Base-by-base conservation (phyloP, 768 basidiomycete species). In the Leccinellum rugosiceps region DNA sequence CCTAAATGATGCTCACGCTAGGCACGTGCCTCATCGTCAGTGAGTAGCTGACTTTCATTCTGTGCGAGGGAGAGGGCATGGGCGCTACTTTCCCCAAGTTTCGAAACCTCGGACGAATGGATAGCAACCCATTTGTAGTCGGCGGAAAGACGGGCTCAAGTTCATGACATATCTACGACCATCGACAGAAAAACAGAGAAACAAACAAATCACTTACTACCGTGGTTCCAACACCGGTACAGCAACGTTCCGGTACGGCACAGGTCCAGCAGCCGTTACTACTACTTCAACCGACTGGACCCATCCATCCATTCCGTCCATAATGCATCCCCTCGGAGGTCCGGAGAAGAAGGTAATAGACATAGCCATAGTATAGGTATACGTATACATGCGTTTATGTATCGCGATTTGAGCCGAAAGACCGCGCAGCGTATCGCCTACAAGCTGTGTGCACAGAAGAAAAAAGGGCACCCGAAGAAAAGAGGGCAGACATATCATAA, bases 251-350 rank as follows among this genome's bases (percentile, higher is more conserved):
- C 45, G 2, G 25, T 46, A 23, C 9, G 38, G 6, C 6, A 46
- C 23, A 38, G 38, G 38, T 38, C 4, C 35, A 38, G 38, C 21
- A 23, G 11, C 13, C 44, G 38, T 17, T 38, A 8, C 38, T 38
- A 10, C 21, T 21, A 25, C 21, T 14, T 15, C 19, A 25, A 15
- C 25, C 45, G 7, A 19, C 23, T 21, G 19, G 45, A 15, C 21
- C 45, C 45, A n/a, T 48, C 38, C 34, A 14, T 45, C 45, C 45
- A n/a, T 48, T 46, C 34, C 6, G n/a, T 47, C 56, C 56, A 43
- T 19, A 43, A 43, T 43, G n/a, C 41, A 43, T 56, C 45, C 44
- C 66, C 66, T 67, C 66, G 66, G 66, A 67, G 8, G 31, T 57
- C 34, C 66, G 64, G 56, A 56, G 53, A 50, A 58, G 50, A 59